Base-by-base conservation (phyloP, 2,329 filamentous ascomycete genomes). In the Fusarium lateritium region DNA sequence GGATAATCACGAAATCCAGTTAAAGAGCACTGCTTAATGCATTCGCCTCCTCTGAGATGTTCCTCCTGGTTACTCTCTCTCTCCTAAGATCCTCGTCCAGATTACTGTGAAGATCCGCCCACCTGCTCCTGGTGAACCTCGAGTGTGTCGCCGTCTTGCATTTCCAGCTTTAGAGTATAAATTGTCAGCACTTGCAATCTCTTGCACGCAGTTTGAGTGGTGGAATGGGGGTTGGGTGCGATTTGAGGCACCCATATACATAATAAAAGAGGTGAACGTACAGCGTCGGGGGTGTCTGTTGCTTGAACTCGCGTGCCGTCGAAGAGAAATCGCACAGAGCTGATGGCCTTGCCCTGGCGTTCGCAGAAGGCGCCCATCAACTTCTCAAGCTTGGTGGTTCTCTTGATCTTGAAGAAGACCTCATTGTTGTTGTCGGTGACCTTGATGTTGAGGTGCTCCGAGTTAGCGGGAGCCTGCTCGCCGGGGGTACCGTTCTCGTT, bases 341-440 rank as follows among this genome's bases (percentile, higher is more conserved):
- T 88, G 8, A 91, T 83, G 34, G 91, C 89, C 85, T 98, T 98
- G 75, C 96, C 96, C 79, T 98, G 94, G 24, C 96, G 89, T 73
- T 98, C 95, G 81, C 96, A 99, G 81, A 98, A 99, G 21, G 96
- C 96, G 66, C 94, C 92, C 96, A 99, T 99, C 56, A 99, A 86
- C 85, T 99, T 99, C 83, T 97, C 96, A 2, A 99, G 88, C 79
- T 94, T 93, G 2, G 96, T 99, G 22, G 92, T 94, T 38, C 94
- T 89, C 91, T 99, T 99, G 84, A 99, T 99, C 86, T 99, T 99
- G 86, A 99, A 99, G 82, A 98, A 99, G 75, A 99, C 95, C 79
- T 99, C 96, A 80, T 99, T 99, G 84, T 98, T 98, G 84, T 97
- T 98, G 76, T 99, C 96, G 0, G 96, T 98, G 15, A 99, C 96